Evolutionary conservation across 2,329 filamentous ascomycete species (phyloP).

Genomic region (Penicillium freii): DNA sequence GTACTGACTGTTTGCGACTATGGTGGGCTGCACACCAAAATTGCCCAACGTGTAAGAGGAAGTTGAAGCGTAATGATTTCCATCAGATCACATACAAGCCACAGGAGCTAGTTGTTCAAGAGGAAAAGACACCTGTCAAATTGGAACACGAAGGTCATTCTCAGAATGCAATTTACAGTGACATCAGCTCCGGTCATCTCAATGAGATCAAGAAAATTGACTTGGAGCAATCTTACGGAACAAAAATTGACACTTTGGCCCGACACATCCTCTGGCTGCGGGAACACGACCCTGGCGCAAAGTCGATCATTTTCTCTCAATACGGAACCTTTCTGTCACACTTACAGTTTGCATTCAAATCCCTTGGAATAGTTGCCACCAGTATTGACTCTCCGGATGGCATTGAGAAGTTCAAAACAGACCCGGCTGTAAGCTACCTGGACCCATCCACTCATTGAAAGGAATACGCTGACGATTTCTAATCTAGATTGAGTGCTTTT

Average conservation of each 20-base stretch:
- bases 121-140: conserved; percentile 43
- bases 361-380: conserved; percentile 70
- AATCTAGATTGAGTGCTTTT: conserved; percentile 68
- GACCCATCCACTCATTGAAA: neutral
- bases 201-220: conserved; percentile 80
- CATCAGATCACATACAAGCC: conserved; percentile 85
- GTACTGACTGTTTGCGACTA: conserved; percentile 76
- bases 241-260: conserved; percentile 81
- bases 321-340: conserved; percentile 78
- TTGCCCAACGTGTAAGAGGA: conserved; percentile 81
- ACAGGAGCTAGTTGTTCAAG: conserved; percentile 66
- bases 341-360: conserved; percentile 65
- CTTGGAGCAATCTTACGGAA: conserved; percentile 72
- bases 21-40: conserved; percentile 75
- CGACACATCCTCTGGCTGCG: conserved; percentile 85
- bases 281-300: conserved; percentile 77
- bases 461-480: conserved; percentile 19
- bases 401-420: conserved; percentile 71
- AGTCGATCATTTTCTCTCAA: conserved; percentile 93
- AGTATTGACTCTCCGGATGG: conserved; percentile 68
- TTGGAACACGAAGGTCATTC: conserved; percentile 32
- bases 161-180: conserved; percentile 66
- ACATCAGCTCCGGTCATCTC: conserved; percentile 69
- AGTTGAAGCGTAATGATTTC: conserved; percentile 64
- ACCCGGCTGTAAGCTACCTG: conserved; percentile 53